Percentiles rank a stretch among this genome's conserved stretches.
These are phyloP conservation scores for Linaria vulgaris DNA, from an alignment of 257 asterid genomes.

Conservation along the genomic window DNA sequence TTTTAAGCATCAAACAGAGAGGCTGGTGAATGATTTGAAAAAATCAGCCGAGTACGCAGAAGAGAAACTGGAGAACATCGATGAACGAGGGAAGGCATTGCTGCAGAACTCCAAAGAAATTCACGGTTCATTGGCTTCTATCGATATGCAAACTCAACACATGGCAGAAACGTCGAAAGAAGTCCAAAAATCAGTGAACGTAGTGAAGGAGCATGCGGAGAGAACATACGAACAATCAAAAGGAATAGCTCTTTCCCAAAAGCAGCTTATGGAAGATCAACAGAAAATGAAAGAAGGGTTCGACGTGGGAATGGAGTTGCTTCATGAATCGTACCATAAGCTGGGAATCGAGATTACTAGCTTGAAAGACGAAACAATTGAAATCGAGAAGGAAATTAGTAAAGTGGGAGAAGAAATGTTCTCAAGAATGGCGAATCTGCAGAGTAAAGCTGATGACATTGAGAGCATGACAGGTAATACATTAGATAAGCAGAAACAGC, in stretches of 20 bases:
- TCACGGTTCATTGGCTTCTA: constrained; percentile 42
- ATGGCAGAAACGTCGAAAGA: constrained; percentile 47
- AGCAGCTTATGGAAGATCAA: constrained; percentile 47
- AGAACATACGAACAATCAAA: constrained; percentile 49
- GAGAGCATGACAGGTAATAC: constrained; percentile 44
- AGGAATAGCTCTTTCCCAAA: constrained; percentile 51
- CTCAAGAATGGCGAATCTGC: constrained; percentile 49
- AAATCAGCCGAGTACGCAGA: constrained; percentile 55
- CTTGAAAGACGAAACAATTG: constrained; percentile 48
- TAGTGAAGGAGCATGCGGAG: constrained; percentile 39
- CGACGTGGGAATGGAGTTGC: constrained; percentile 45
- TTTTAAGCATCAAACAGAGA: constrained; percentile 54
- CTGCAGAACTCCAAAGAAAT: constrained; percentile 44
- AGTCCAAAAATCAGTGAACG: constrained; percentile 40
- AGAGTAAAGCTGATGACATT: constrained; percentile 63
- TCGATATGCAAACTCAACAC: constrained; percentile 46
- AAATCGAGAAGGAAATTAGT: constrained; percentile 55
- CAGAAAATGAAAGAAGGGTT: constrained; percentile 47
- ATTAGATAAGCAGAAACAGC: constrained; percentile 55
- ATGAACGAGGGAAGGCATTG: constrained; percentile 39
- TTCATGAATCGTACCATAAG: constrained; percentile 44
- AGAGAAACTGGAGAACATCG: constrained; percentile 46
- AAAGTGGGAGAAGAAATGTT: constrained; percentile 54
- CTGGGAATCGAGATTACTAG: constrained; percentile 43
- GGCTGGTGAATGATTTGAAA: constrained; percentile 53